Conservation (phyloP, 257 asterid species). For the Euphrasia confusa region DNA sequence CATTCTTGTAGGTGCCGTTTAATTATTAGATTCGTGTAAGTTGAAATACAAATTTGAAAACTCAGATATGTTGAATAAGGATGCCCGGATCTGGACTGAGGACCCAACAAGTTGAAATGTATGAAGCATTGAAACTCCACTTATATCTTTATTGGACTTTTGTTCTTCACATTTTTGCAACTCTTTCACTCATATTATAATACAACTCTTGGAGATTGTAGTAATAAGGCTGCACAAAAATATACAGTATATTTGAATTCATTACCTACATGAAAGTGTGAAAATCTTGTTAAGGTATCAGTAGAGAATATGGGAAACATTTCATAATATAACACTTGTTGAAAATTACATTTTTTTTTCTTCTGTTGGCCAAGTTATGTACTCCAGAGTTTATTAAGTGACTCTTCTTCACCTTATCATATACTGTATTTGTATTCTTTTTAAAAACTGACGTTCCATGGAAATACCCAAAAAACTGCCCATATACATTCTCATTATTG, state of each 20-base stretch:
- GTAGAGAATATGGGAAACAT: not conserved
- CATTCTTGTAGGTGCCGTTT: constrained; percentile 10
- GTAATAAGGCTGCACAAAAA: too few species aligned
- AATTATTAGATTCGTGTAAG: not conserved
- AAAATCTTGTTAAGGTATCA: not conserved
- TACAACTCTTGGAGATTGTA: too few species aligned
- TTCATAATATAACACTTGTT: not conserved
- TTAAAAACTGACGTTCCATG: constrained; percentile 2
- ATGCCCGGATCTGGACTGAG: not conserved
- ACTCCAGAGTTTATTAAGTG: not conserved
- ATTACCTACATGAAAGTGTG: too few species aligned
- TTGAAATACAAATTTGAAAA: constrained; percentile 16
- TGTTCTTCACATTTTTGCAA: too few species aligned
- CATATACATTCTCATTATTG: constrained; percentile 3
- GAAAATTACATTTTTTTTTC: not conserved
- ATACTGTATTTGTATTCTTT: not conserved
- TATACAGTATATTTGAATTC: too few species aligned
- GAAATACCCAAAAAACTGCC: constrained; percentile 17
- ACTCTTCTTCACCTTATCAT: constrained; percentile 1
- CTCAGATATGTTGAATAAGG: constrained; percentile 29
- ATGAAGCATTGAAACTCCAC: constrained; percentile 4
- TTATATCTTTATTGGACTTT: constrained; percentile 1
- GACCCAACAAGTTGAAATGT: constrained; percentile 16
- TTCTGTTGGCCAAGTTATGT: not conserved
- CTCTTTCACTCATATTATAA: too few species aligned